A percentile compares a stretch with the other conserved stretches of the same genome.
phyloP scores from a whole-genome alignment of 495 filamentous ascomycete genomes.

The Penicillium turbatum region DNA sequence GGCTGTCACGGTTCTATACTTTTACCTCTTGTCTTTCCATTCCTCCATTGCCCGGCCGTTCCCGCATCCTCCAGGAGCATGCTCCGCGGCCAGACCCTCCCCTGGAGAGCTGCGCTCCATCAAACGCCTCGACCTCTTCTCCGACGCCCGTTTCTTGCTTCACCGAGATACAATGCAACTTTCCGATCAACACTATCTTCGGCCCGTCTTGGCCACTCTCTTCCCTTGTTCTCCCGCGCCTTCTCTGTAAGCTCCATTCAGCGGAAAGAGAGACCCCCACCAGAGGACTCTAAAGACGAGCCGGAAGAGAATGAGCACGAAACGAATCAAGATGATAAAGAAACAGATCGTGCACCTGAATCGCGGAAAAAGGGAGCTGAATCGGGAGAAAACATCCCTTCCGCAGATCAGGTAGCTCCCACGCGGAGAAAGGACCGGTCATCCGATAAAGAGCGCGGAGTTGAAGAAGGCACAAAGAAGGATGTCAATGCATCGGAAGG shows the following conservation, averaged over 20 bases:
- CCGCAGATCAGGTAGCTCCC: conserved; percentile 26
- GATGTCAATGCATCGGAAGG: conserved; percentile 33
- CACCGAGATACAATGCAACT: conserved; percentile 39
- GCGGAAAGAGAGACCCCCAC: conserved; percentile 42
- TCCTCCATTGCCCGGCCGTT: conserved; percentile 5
- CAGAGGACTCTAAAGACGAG: conserved; percentile 38
- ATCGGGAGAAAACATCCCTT: conserved; percentile 28
- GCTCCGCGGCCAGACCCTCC: conserved; percentile 51
- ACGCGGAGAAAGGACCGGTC: conserved; percentile 38
- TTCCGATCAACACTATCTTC: conserved; percentile 31
- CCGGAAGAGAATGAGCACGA: conserved; percentile 32
- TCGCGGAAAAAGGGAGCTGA: conserved; percentile 37
- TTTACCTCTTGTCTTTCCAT: conserved; percentile 4
- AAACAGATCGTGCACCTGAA: conserved; percentile 27
- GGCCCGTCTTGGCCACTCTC: conserved; percentile 24
- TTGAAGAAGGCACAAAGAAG: conserved; percentile 43
- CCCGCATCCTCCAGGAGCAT: conserved; percentile 38
- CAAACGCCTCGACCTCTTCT: conserved; percentile 39
- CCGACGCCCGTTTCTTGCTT: conserved; percentile 29
- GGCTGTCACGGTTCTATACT: conserved; percentile 6
- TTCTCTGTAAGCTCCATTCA: conserved; percentile 42
- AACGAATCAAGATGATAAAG: conserved; percentile 30
- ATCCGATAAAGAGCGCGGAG: conserved; percentile 37
- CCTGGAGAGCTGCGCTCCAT: conserved; percentile 54
- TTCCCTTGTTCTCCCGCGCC: conserved; percentile 33